Evolutionary conservation across 1,139 yeast species (phyloP), one percentile per base, ranked within the genome.

Genomic region (Geotrichum citri-aurantii): DNA sequence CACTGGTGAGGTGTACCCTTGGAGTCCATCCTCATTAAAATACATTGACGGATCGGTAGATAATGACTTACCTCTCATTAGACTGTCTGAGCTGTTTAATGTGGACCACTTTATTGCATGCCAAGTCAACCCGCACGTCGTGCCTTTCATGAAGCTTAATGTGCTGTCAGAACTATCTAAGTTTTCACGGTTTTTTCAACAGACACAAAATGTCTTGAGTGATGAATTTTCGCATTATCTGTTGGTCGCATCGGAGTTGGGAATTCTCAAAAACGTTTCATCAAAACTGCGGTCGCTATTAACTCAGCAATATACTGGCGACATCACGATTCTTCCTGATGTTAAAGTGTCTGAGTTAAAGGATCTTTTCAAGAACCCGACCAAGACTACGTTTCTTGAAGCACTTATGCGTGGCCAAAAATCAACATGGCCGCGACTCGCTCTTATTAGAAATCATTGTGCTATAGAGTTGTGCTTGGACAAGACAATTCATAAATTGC

Each of bases 41-140:
- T 93, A 87, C 72, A 92, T 93, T 46, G 99, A 95, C 72, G 99
- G 99, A 0, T 90, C 97, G 0, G 97, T 95, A 4, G 96, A 92
- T 68, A 89, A 90, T 65, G 99, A 93, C 70, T 75, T 93, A 55
- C 99, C 99, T 1, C 85, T 91, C 33, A 81, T 95, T 0, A 80
- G 97, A 65, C 77, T 93, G 21, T 88, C 95, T 53, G 99, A 93
- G 71, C 88, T 93, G 92, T 95, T 93, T 70, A 93, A 93, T 68
- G 97, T 93, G 44, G 96, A 93, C 70, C 97, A 95, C 71, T 92
- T 93, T 62, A 89, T 93, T 68, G 98, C 97, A 0, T 92, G 96
- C 57, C 98, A 95, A 72, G 99, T 93, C 1, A 90, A 95, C 67
- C 97, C 98, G 0, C 99, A 93, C 70, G 95, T 93, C 37, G 92